phyloP scores from a whole-genome alignment of 2,329 filamentous ascomycete species.

The Eurotiales sp. region DNA sequence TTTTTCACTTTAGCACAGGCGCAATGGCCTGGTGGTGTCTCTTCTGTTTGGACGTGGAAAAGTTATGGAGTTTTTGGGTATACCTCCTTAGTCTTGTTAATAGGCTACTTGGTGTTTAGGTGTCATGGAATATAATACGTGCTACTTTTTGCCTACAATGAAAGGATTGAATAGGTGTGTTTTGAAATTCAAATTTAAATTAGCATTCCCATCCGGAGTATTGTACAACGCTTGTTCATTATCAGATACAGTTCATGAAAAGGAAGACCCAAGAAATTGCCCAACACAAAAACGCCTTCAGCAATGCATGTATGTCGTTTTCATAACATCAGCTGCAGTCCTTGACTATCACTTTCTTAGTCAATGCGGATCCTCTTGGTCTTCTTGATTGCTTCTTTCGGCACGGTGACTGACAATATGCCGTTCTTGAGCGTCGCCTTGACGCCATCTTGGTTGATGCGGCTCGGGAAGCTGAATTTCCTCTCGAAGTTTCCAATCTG shows the following conservation, averaged over 20 bases:
- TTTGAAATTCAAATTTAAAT: too few relatives aligned
- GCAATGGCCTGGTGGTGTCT: not conserved
- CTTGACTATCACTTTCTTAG: conserved; percentile 27
- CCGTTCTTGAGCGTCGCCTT: conserved; percentile 58
- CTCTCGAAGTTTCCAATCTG: conserved; percentile 56
- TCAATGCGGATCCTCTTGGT: conserved; percentile 53
- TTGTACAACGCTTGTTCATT: too few relatives aligned
- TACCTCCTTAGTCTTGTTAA: too few relatives aligned
- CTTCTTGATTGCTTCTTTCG: conserved; percentile 49
- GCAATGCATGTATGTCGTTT: too few relatives aligned
- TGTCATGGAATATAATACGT: too few relatives aligned
- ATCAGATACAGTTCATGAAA: too few relatives aligned
- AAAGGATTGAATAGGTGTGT: not conserved
- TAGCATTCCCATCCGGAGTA: too few relatives aligned
- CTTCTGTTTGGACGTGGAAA: not conserved
- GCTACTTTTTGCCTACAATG: not conserved
- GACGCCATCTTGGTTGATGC: conserved; percentile 56
- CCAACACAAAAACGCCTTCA: conserved; percentile 3
- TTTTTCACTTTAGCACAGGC: too few relatives aligned
- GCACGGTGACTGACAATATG: conserved; percentile 53
- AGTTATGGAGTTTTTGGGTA: not conserved
- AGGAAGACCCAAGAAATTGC: too few relatives aligned
- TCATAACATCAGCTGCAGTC: not conserved
- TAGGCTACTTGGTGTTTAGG: too few relatives aligned
- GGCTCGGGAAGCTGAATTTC: conserved; percentile 53